Conservation (phyloP, 139 green algal species). For the Yamagishiella unicocca region DNA sequence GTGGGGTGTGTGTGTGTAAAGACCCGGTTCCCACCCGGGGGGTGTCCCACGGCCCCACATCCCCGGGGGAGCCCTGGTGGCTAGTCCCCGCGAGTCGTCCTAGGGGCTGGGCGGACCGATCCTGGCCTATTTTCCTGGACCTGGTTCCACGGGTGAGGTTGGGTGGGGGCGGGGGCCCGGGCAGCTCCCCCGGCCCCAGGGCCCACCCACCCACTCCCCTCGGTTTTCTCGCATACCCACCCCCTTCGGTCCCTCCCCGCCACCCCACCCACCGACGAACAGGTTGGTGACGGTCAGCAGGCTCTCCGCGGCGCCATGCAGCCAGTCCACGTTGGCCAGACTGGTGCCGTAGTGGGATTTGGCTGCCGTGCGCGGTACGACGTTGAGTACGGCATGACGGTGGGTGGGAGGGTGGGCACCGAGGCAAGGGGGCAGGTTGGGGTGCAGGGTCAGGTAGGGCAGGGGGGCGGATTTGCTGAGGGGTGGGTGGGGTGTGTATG, state of each 20-base stretch:
- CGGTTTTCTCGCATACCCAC: background rate
- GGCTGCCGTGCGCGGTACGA: conserved; percentile 69
- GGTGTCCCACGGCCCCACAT: too few relatives aligned
- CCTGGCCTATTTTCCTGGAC: background rate
- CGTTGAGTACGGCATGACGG: background rate
- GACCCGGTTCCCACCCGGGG: too few relatives aligned
- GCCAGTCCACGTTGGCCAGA: conserved; percentile 96
- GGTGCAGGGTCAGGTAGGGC: background rate
- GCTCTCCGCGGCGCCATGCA: conserved; percentile 95
- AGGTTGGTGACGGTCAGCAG: conserved; percentile 98
- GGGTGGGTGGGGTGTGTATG: too few relatives aligned
- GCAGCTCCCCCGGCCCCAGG: background rate
- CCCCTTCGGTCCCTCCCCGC: background rate
- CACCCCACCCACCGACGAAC: conserved; percentile 79
- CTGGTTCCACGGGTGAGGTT: background rate
- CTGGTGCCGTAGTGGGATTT: conserved; percentile 87
- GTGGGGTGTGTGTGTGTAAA: too few relatives aligned
- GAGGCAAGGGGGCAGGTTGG: background rate
- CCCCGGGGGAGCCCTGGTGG: background rate
- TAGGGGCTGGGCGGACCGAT: background rate
- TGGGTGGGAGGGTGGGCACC: background rate
- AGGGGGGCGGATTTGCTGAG: too few relatives aligned
- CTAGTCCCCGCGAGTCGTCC: background rate
- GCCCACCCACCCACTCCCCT: background rate
- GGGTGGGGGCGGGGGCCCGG: too few relatives aligned